Evolutionary conservation across 345 rosid genomes (phyloP).

Genomic region (Brassica juncea): DNA sequence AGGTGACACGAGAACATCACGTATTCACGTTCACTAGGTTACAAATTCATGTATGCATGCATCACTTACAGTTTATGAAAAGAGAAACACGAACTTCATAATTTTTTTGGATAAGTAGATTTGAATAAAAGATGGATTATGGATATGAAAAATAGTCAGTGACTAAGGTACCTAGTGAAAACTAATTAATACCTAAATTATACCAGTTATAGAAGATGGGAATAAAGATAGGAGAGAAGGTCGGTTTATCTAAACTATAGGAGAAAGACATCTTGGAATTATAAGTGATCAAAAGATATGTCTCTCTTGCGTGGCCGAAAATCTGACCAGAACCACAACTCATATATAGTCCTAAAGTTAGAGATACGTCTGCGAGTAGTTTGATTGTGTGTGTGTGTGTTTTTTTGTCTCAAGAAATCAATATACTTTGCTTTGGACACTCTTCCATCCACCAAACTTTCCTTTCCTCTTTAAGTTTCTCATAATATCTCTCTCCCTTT

Average conservation of each 20-base stretch:
- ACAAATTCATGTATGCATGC: not conserved
- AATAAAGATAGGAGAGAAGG: not conserved
- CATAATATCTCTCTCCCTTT: not conserved
- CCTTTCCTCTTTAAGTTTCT: slow-evolving; percentile 9
- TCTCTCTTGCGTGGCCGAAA: not conserved
- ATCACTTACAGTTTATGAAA: not conserved
- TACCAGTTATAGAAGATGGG: not conserved
- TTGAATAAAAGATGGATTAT: not conserved
- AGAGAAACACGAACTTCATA: not conserved
- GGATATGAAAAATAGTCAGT: not conserved
- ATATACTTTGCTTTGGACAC: not conserved
- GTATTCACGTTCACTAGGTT: not conserved
- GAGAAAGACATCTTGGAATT: not conserved
- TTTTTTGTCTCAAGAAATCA: slow-evolving; percentile 9
- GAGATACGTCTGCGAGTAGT: slow-evolving; percentile 21
- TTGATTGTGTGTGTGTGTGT: slow-evolving; percentile 17
- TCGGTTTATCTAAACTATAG: not conserved
- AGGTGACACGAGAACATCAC: not conserved
- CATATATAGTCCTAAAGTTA: too few species aligned
- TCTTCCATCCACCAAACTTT: not conserved
- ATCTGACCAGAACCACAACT: slow-evolving; percentile 7
- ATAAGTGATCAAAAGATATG: not conserved
- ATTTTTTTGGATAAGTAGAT: not conserved
- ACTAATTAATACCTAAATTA: not conserved
- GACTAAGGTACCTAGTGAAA: not conserved